phyloP scores from a whole-genome alignment of 345 rosid genomes.

The Citrus inodora region DNA sequence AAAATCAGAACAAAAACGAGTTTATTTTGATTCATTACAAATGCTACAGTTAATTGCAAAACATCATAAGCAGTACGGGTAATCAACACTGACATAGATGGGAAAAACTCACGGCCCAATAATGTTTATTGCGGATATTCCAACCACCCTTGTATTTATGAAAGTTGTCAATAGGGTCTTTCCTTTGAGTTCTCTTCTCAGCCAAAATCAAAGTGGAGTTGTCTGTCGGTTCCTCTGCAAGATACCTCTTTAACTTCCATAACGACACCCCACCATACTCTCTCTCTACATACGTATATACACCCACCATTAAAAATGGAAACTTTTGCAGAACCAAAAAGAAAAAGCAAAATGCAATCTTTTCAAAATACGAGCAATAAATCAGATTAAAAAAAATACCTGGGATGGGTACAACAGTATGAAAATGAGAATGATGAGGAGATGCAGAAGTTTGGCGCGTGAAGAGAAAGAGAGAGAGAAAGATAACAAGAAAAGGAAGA shows the following conservation, averaged over 20 bases:
- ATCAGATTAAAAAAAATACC: conserved; percentile 20
- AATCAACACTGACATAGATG: neutral
- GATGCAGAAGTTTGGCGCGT: conserved; percentile 18
- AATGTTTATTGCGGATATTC: conserved; percentile 77
- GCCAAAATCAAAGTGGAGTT: conserved; percentile 70
- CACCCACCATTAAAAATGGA: neutral
- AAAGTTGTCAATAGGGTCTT: conserved; percentile 57
- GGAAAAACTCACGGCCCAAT: conserved; percentile 77
- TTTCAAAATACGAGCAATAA: neutral
- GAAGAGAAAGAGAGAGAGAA: conserved; percentile 27
- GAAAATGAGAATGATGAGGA: neutral
- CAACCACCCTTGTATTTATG: conserved; percentile 74
- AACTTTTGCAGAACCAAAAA: neutral
- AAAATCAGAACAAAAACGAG: neutral
- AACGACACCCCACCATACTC: conserved; percentile 23
- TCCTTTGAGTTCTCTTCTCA: conserved; percentile 60
- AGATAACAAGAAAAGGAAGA: conserved; percentile 10
- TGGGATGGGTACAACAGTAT: neutral
- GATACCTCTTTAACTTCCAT: conserved; percentile 55
- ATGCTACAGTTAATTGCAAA: neutral
- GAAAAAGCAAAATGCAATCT: neutral
- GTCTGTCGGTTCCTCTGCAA: conserved; percentile 37
- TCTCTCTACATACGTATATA: conserved; percentile 14
- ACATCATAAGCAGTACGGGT: neutral
- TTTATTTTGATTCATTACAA: neutral